phyloP scores from a whole-genome alignment of 345 rosid genomes.

The Salix dunnii region DNA sequence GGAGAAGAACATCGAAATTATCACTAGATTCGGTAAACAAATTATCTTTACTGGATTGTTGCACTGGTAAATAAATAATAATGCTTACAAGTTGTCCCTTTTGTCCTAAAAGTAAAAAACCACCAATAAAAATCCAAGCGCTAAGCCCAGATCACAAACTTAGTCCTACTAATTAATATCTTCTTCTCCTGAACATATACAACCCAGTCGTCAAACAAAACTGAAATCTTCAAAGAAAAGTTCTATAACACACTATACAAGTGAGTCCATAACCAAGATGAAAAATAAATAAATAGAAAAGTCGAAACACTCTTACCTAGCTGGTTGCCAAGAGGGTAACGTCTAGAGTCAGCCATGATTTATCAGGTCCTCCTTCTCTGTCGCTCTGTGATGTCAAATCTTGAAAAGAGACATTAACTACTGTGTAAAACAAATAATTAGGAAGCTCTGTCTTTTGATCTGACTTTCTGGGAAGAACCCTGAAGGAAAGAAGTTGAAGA shows the following conservation, averaged over 20 bases:
- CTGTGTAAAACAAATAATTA: neutral
- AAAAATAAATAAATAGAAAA: neutral
- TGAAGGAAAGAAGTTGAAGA: neutral
- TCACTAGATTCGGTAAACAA: neutral
- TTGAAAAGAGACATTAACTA: neutral
- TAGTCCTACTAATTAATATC: neutral
- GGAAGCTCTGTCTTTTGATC: neutral
- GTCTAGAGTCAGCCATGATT: conserved; percentile 43
- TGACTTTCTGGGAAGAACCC: neutral
- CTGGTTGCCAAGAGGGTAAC: conserved; percentile 33
- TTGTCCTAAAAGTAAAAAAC: neutral
- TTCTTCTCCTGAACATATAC: neutral
- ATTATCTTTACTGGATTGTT: neutral
- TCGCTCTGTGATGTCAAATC: neutral
- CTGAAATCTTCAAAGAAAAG: neutral
- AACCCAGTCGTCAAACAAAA: neutral
- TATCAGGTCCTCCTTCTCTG: neutral
- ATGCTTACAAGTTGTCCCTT: neutral
- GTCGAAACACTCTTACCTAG: conserved; percentile 24
- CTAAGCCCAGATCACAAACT: neutral
- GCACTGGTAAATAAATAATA: neutral
- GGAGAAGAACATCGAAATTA: neutral
- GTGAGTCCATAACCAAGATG: neutral
- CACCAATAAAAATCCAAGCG: neutral
- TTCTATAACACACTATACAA: neutral